Base-by-base conservation (phyloP, 2,329 filamentous ascomycete species). In the Hymenoscyphus linearis region DNA sequence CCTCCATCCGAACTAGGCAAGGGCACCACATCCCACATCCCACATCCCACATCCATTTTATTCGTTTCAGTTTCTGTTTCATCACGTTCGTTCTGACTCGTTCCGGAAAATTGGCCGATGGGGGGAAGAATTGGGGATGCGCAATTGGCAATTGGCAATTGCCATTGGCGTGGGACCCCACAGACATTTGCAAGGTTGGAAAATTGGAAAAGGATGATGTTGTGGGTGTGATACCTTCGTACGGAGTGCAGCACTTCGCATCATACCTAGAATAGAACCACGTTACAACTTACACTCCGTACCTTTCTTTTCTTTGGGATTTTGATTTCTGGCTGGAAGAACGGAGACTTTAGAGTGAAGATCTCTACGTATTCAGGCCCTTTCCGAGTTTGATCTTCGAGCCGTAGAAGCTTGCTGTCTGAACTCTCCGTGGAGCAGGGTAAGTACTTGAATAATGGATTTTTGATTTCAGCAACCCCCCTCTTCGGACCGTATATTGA, bases 61-160 rank as follows among this genome's bases (percentile, higher is more conserved):
- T n/a, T n/a, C 14, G 52, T 54, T 54, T 54, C 52, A n/a, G 52
- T 54, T 25, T 35, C 26, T 18, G 52, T 54, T 54, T 54, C 52
- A 54, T 14, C 13, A 26, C 22, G 26, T 22, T 35, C 52, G 26
- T 54, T 31, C 26, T 54, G 31, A 54, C 52, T 50, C 44, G 44
- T 50, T 50, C 44, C 18, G 44, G 44, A 50, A 13, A 50, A 50
- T 12, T 50, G 18, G 44, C 44, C 44, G 44, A 22, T 50, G 44
- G 12, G 10, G n/a, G 37, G 50, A 53, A 16, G 16, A 13, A n/a
- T n/a, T n/a, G n/a, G n/a, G 40, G 22, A 22, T 22, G 16, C 16
- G 40, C 40, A 47, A n/a, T n/a, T n/a, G 40, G 14, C 27, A 25
- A 52, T 27, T 26, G 50, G 31, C 14, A n/a, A 16, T n/a, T 16